Evolutionary conservation across 108 stramenopile species (phyloP).

Genomic region (Skeletonema menzelii): DNA sequence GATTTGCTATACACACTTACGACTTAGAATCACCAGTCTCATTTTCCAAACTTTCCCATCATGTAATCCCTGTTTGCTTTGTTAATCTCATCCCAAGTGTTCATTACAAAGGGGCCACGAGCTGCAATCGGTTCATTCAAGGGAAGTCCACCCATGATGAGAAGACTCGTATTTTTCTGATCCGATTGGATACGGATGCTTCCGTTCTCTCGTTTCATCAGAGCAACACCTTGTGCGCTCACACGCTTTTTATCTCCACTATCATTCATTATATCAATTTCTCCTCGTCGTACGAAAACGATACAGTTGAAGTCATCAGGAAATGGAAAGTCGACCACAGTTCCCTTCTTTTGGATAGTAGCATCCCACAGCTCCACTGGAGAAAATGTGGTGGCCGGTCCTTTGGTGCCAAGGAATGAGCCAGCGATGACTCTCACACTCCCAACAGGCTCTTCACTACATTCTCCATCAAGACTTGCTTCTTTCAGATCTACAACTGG

Average conservation of each 20-base stretch:
- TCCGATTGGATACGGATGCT: constrained; percentile 51
- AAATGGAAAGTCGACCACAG: constrained; percentile 67
- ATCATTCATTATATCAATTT: constrained; percentile 53
- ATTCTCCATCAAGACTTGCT: constrained; percentile 18
- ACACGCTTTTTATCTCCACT: constrained; percentile 25
- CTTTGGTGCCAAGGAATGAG: constrained; percentile 57
- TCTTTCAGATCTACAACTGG: constrained; percentile 54
- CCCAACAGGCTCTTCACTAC: constrained; percentile 23
- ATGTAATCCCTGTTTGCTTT: constrained; percentile 85
- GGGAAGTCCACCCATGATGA: constrained; percentile 81
- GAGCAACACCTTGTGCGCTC: constrained; percentile 80
- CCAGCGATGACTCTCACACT: constrained; percentile 81
- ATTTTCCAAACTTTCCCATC: constrained; percentile 53
- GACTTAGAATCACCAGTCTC: not conserved
- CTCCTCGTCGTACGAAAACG: constrained; percentile 73
- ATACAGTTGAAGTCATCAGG: constrained; percentile 73
- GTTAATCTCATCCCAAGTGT: constrained; percentile 78
- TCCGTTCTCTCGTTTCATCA: constrained; percentile 55
- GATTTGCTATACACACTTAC: not conserved
- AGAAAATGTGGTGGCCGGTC: constrained; percentile 74
- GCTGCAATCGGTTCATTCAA: constrained; percentile 88
- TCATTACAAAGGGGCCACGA: constrained; percentile 96
- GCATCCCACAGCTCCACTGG: constrained; percentile 88
- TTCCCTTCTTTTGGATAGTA: constrained; percentile 40
- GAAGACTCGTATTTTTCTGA: constrained; percentile 55